Evolutionary conservation across 2,329 filamentous ascomycete species (phyloP).

Genomic region (Venturia asperata): DNA sequence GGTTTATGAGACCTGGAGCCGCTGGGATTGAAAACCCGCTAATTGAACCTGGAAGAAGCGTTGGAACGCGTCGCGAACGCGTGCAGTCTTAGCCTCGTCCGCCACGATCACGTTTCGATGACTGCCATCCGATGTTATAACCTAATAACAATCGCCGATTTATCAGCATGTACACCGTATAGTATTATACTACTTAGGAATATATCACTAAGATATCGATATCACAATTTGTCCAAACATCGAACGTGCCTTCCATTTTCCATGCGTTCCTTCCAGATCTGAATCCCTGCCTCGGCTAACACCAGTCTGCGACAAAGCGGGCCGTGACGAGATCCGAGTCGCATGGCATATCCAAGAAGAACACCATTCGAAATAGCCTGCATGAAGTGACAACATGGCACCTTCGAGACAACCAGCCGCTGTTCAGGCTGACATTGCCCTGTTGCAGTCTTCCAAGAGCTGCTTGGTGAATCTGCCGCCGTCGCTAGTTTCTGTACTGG

Average conservation of each 20-base stretch:
- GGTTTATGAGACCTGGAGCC: background rate
- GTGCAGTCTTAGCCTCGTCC: background rate
- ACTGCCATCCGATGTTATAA: too few species aligned
- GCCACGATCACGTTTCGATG: too few species aligned
- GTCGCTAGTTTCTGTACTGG: constrained; percentile 73
- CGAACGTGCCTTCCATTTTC: background rate
- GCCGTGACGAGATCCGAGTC: background rate
- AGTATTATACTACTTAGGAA: background rate
- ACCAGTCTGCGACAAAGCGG: background rate
- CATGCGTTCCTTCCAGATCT: background rate
- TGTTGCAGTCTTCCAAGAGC: constrained; percentile 76
- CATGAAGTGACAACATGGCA: constrained; percentile 12
- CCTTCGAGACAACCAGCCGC: constrained; percentile 43
- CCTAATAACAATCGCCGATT: too few species aligned
- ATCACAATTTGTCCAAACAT: background rate
- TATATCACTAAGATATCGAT: background rate
- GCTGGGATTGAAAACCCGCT: background rate
- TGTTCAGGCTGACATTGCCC: constrained; percentile 66
- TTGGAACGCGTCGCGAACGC: background rate
- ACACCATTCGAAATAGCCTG: background rate
- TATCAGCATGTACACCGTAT: background rate
- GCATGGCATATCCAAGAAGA: background rate
- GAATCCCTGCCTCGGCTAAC: constrained; percentile 8
- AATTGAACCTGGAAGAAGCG: background rate
- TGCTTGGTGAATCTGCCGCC: constrained; percentile 90